Evolutionary conservation across 2,329 filamentous ascomycete species (phyloP), one percentile per base, ranked within the genome.

Genomic region (Fusarium nanum): DNA sequence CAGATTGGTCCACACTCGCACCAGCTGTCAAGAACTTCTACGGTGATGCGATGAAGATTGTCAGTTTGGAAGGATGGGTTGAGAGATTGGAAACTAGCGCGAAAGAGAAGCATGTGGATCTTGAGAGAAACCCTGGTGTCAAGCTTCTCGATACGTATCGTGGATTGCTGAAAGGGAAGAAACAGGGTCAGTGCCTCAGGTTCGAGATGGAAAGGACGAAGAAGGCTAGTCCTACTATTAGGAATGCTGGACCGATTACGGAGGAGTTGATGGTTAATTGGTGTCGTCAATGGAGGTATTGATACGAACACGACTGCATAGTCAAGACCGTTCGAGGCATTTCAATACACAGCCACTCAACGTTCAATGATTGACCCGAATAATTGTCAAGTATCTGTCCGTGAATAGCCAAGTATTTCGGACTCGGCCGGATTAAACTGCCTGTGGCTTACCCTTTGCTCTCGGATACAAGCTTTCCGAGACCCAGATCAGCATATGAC

Each of bases 211-310:
- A 64, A 3, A 57, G 40, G 8, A 64, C 61, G 2, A 50, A 34
- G 40, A 28, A 18, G 1, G 52, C 58, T 3, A 64, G 61, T 5
- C 44, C 61, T 0, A 59, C 61, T 0, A 64, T 64, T 6, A 46
- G 22, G 2, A 27, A 59, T 3, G 60, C 46, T n/a, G 52, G 45
- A 1, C 40, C 60, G 6, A 13, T 64, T 3, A 50, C 60, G 0
- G 25, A 32, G 0, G 40, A 22, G 7, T 9, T 64, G 2, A 50
- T 64, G 14, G 32, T 2, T 0, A 64, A 64, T 14, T 64, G 61
- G 61, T 64, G 61, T 46, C 60, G 52, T 6, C 61, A 64, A 20
- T 64, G 61, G 61, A 16, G 10, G 0, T 57, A 28, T 8, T 56
- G 25, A 48, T 40, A 16, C 48, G 45, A 47, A 28, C 9, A 47